Conservation (phyloP, 1,139 yeast genomes). For the Scheffersomyces titani region DNA sequence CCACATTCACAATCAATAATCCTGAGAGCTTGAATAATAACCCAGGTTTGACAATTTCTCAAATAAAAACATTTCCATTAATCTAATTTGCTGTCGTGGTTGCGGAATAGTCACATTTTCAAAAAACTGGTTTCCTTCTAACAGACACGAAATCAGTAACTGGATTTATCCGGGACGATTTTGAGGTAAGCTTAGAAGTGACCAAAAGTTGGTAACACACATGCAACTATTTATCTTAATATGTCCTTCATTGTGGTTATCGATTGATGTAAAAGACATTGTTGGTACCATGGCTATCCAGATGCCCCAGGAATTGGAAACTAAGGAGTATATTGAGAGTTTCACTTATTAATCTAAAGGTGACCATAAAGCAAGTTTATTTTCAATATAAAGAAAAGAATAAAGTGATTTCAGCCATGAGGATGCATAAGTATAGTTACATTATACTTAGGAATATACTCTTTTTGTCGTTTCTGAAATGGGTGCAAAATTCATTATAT, state of each 20-base stretch:
- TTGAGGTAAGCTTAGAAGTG: constrained; percentile 41
- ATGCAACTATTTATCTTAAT: too few relatives aligned
- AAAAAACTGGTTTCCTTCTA: constrained; percentile 37
- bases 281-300: too few relatives aligned
- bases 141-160: constrained; percentile 39
- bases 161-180: constrained; percentile 49
- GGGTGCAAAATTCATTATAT: background rate
- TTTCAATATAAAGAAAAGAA: background rate
- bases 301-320: too few relatives aligned
- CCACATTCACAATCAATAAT: constrained; percentile 33
- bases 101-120: constrained; percentile 45
- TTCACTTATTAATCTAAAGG: too few relatives aligned
- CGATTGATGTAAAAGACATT: too few relatives aligned
- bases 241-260: too few relatives aligned
- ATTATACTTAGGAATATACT: background rate
- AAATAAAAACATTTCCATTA: constrained; percentile 32
- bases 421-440: background rate
- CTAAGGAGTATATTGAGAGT: too few relatives aligned
- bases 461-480: background rate
- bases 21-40: constrained; percentile 34
- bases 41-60: constrained; percentile 29
- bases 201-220: constrained; percentile 41
- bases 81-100: constrained; percentile 39
- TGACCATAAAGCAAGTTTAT: background rate
- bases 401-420: background rate